A percentile compares a stretch with the other conserved stretches of the same genome.
phyloP scores from a whole-genome alignment of 495 filamentous ascomycete species.

The Penicillium canescens region DNA sequence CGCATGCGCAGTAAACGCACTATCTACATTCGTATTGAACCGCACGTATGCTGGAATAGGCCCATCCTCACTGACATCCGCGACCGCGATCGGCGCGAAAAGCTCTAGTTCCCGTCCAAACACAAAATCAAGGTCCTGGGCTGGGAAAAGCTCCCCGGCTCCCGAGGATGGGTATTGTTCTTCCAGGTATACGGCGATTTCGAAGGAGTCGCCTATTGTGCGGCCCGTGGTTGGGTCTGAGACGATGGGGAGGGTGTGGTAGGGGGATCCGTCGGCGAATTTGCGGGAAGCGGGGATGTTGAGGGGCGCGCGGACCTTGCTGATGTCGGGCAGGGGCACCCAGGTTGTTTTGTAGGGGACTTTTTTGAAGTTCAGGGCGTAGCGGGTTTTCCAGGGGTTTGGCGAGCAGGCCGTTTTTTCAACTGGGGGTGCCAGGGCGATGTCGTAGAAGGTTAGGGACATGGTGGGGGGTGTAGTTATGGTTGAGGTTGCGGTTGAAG shows the following conservation, averaged over 20 bases:
- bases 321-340: slow-evolving; percentile 51
- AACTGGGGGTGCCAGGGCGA: slow-evolving; percentile 42
- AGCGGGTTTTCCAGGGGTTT: slow-evolving; percentile 63
- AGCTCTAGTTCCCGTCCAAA: slow-evolving; percentile 7
- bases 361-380: slow-evolving; percentile 62
- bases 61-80: slow-evolving; percentile 4
- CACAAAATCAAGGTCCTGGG: slow-evolving; percentile 30
- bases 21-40: slow-evolving; percentile 54
- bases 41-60: slow-evolving; percentile 22
- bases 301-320: slow-evolving; percentile 45
- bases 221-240: slow-evolving; percentile 41
- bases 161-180: slow-evolving; percentile 43
- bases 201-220: slow-evolving; percentile 60
- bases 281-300: slow-evolving; percentile 47
- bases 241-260: slow-evolving; percentile 61
- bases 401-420: slow-evolving; percentile 36
- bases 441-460: slow-evolving; percentile 57
- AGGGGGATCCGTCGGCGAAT: slow-evolving; percentile 57
- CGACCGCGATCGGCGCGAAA: slow-evolving; percentile 31
- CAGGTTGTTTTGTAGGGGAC: slow-evolving; percentile 52
- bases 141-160: slow-evolving; percentile 40
- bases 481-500: neutral
- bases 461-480: slow-evolving; percentile 1
- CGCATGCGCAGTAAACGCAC: slow-evolving; percentile 44
- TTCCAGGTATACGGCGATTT: slow-evolving; percentile 60